Evolutionary conservation across 1,284 basidiomycete genomes (phyloP).

Genomic region (Microstroma glucosiphilum): DNA sequence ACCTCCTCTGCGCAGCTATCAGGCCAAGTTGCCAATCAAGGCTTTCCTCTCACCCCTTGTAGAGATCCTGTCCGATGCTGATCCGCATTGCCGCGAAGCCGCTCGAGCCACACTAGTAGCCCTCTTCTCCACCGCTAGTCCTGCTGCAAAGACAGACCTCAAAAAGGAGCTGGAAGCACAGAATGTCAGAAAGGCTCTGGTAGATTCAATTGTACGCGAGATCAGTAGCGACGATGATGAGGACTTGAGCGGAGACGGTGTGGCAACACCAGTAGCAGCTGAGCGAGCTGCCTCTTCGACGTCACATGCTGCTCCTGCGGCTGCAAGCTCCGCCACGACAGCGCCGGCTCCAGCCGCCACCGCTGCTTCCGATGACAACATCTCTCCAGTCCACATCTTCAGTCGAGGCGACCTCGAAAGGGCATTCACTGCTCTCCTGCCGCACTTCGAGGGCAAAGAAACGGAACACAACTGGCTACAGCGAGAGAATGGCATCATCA

Average conservation of each 20-base stretch:
- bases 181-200: conserved; percentile 74
- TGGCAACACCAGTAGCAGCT: not conserved
- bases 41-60: conserved; percentile 75
- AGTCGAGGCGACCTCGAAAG: conserved; percentile 75
- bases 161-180: conserved; percentile 84
- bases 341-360: not conserved
- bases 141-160: conserved; percentile 80
- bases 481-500: conserved; percentile 71
- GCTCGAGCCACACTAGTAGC: conserved; percentile 73
- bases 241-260: not conserved
- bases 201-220: conserved; percentile 53
- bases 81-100: conserved; percentile 78
- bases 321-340: not conserved
- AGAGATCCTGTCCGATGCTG: conserved; percentile 78
- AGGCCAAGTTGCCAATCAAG: conserved; percentile 64
- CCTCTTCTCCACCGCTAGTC: conserved; percentile 72
- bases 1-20: conserved; percentile 21
- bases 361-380: conserved; percentile 24
- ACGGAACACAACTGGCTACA: conserved; percentile 91
- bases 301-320: not conserved
- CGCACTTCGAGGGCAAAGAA: conserved; percentile 86
- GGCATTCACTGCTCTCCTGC: conserved; percentile 72
- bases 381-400: conserved; percentile 61
- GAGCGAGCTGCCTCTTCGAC: not conserved
- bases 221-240: conserved; percentile 41